These are phyloP conservation scores for Gracilariopsis chorda DNA, from an alignment of 23 red algal genomes.

Conservation along the genomic window DNA sequence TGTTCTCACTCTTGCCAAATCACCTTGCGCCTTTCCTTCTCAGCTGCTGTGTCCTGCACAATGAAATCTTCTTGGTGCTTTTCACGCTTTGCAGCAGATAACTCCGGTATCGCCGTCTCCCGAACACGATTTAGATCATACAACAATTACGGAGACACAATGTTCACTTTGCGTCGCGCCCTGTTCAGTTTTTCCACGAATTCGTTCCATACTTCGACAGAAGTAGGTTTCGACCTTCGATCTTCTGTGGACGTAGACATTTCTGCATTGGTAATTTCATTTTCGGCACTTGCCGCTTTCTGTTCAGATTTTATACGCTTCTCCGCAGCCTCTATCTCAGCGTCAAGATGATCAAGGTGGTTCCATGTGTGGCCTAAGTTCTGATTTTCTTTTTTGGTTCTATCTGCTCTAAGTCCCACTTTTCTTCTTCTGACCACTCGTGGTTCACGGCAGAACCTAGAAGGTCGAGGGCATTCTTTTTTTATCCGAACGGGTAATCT, in stretches of 20 bases:
- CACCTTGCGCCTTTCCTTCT: neutral
- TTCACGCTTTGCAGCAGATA: neutral
- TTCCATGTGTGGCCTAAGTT: neutral
- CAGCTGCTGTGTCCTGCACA: neutral
- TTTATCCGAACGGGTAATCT: too few relatives aligned
- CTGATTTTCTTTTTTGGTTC: neutral
- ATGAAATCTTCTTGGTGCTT: neutral
- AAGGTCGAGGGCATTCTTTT: too few relatives aligned
- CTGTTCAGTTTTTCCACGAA: neutral
- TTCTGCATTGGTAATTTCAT: neutral
- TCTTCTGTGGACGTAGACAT: neutral
- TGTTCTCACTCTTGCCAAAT: neutral
- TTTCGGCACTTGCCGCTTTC: neutral
- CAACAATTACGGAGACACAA: neutral
- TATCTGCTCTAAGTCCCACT: conserved; percentile 57
- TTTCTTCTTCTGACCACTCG: conserved; percentile 30
- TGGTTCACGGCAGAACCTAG: too few relatives aligned
- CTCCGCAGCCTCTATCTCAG: conserved; percentile 11
- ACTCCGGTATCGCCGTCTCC: neutral
- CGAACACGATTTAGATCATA: conserved; percentile 24
- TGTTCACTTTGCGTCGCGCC: neutral
- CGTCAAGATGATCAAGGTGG: conserved; percentile 4
- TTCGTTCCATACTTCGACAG: neutral
- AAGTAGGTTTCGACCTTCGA: neutral
- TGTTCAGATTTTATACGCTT: neutral